Evolutionary conservation across 2,329 filamentous ascomycete species (phyloP).

Genomic region (Colletotrichum sp.): DNA sequence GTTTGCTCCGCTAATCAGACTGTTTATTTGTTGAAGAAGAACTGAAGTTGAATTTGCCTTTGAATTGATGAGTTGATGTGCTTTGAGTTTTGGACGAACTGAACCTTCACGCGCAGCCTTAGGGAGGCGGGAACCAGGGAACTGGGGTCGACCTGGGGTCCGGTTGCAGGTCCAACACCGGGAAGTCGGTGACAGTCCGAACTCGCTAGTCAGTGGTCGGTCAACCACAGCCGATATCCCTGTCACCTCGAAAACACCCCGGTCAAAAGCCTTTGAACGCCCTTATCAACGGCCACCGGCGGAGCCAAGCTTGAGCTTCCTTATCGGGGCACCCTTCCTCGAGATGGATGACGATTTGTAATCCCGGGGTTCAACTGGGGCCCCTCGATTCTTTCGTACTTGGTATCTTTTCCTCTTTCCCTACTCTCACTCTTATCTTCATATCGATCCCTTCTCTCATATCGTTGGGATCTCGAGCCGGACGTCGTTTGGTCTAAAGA

Average conservation of each 20-base stretch:
- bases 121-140: too few relatives aligned
- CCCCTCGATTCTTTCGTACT: neutral
- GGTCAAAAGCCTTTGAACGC: neutral
- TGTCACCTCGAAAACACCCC: neutral
- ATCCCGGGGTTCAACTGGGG: neutral
- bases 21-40: neutral
- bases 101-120: neutral
- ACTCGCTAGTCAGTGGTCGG: neutral
- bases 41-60: neutral
- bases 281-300: conserved; percentile 5
- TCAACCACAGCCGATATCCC: neutral
- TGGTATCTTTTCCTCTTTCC: neutral
- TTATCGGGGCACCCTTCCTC: conserved; percentile 2
- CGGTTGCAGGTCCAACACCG: neutral
- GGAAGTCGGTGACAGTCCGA: conserved; percentile 6
- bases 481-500: neutral
- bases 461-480: neutral
- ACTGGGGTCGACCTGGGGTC: neutral
- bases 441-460: neutral
- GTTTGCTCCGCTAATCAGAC: conserved; percentile 5
- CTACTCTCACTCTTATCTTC: neutral
- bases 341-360: conserved; percentile 20
- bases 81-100: neutral
- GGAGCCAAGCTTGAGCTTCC: conserved; percentile 13
- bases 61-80: neutral